Evolutionary conservation across 2,329 filamentous ascomycete species (phyloP).

Genomic region (Akanthomyces uredinophilus): DNA sequence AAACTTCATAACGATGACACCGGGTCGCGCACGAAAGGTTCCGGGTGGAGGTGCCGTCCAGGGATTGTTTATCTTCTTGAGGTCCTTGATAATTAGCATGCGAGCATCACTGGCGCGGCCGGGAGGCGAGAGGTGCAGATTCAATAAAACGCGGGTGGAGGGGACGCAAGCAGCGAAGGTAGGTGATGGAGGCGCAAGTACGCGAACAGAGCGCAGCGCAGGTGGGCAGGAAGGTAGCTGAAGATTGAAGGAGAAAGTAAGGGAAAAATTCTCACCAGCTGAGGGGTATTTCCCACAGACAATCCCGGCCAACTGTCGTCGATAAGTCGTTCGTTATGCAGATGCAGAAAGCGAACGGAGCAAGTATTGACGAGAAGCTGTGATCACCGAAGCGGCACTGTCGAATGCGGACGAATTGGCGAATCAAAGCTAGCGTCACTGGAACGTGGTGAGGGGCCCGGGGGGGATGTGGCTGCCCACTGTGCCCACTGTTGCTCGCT

Average conservation of each 20-base stretch:
- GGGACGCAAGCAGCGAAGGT: neutral
- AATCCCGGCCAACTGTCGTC: neutral
- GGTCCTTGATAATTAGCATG: slow-evolving; percentile 52
- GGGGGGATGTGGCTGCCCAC: neutral
- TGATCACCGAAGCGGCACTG: neutral
- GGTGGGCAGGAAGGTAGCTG: neutral
- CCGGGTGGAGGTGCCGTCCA: slow-evolving; percentile 34
- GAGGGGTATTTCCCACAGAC: neutral
- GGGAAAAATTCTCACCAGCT: neutral
- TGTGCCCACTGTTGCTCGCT: neutral
- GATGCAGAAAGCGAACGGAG: slow-evolving; percentile 4
- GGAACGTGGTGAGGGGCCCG: slow-evolving; percentile 21
- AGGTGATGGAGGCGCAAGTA: neutral
- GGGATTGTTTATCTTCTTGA: slow-evolving; percentile 37
- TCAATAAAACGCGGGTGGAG: neutral
- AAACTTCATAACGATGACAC: slow-evolving; percentile 69
- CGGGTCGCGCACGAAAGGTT: slow-evolving; percentile 38
- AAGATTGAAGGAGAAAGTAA: neutral
- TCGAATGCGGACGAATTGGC: slow-evolving; percentile 18
- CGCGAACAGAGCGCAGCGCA: too few relatives aligned
- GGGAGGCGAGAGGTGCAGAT: slow-evolving; percentile 1
- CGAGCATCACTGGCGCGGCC: slow-evolving; percentile 14
- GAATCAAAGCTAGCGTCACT: slow-evolving; percentile 20
- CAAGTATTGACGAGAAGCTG: neutral
- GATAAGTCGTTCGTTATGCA: neutral